Evolutionary conservation across 257 asterid genomes (phyloP), one percentile per base, ranked within the genome.

Genomic region (Solanum okadae): DNA sequence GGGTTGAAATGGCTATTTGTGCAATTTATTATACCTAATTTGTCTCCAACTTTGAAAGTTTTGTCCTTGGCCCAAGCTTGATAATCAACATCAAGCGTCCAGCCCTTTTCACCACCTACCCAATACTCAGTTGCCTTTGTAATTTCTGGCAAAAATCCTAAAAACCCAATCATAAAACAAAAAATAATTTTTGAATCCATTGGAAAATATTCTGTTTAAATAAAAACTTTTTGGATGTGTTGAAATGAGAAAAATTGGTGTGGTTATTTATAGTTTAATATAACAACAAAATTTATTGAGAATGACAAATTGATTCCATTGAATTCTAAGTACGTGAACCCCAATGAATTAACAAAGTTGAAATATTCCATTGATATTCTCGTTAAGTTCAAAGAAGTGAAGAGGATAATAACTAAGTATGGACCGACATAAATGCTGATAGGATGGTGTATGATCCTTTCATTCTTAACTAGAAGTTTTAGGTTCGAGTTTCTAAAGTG

Each of bases 91-190:
- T 83, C 82, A 61, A 52, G 15, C 27, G 49, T 59, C 91, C 91
- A 89, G 3, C 91, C 86, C 2, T 11, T 31, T 5, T 73, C 37
- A 38, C 42, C 89, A 7, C 91, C 91, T 5, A 89, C 91, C 91
- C 86, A 83, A 61, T 49, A 5, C 16, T 87, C 59, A 12, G 79
- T n/a, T 14, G 89, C 89, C 37, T 75, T 52, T 82, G 89, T 49
- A 15, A 49, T 71, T 29, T 87, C 29, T 29, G 87, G 87, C 68
- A 87, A 22, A 65, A 68, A 31, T 27, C 87, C 68, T 33, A 63
- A 84, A 61, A 81, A 12, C 4, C 38, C 65, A 27, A 83, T 61
- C n/a, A 88, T 22, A 35, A 73, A 22, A 25, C 46, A 35, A 11
- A 83, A 33, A 44, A 59, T 16, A 33, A 82, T 83, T 23, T 44